phyloP scores from a whole-genome alignment of 306 rosid species.

The Leucaena leucocephala region DNA sequence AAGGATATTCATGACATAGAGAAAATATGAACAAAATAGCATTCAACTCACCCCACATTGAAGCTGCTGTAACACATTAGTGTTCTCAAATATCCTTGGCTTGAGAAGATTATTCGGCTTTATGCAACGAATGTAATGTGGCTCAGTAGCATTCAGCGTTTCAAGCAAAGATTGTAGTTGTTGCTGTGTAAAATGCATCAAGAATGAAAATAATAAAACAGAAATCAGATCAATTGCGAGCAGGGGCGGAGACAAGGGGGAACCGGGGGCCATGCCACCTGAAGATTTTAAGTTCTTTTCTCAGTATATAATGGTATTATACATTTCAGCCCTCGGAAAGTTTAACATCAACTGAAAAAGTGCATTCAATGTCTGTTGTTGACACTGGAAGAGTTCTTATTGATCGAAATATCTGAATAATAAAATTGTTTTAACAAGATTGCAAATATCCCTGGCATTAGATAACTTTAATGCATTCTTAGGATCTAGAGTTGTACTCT shows the following conservation, averaged over 20 bases:
- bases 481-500: too few species aligned
- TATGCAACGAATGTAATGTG: constrained; percentile 92
- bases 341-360: too few species aligned
- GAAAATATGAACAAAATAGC: constrained; percentile 28
- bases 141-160: constrained; percentile 89
- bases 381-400: not conserved
- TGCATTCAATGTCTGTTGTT: too few species aligned
- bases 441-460: too few species aligned
- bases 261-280: too few species aligned
- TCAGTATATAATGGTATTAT: too few species aligned
- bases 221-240: not conserved
- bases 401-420: too few species aligned
- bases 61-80: constrained; percentile 75
- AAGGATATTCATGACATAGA: constrained; percentile 15
- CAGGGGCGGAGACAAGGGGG: too few species aligned
- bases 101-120: constrained; percentile 93
- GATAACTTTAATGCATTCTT: too few species aligned
- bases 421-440: too few species aligned
- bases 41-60: constrained; percentile 80
- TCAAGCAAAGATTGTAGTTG: constrained; percentile 96
- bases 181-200: constrained; percentile 51
- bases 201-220: constrained; percentile 29
- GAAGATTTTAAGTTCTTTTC: too few species aligned
- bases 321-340: constrained; percentile 2
- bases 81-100: constrained; percentile 86